Evolutionary conservation across 2,329 filamentous ascomycete species (phyloP).

Genomic region (Bipolaris oryzae): DNA sequence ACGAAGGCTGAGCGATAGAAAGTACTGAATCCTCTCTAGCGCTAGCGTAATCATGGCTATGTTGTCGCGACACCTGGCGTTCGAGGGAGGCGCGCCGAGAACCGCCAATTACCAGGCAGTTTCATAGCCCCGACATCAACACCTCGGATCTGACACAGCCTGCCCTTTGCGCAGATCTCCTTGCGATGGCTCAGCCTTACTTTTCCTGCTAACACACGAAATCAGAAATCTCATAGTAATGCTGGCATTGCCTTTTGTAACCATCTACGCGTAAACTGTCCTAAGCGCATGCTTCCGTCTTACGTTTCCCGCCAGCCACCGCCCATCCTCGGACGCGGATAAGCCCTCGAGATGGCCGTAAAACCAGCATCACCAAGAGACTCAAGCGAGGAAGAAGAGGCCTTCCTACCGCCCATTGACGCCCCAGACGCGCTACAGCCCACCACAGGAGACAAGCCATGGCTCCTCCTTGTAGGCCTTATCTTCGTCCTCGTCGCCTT

Average conservation of each 20-base stretch:
- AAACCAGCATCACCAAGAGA: slow-evolving; percentile 12
- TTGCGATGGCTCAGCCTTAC: background rate
- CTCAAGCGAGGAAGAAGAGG: slow-evolving; percentile 24
- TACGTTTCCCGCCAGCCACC: background rate
- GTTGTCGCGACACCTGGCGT: background rate
- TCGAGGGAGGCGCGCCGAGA: background rate
- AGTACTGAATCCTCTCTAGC: too few relatives aligned
- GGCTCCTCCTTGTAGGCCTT: slow-evolving; percentile 41
- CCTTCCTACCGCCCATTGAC: slow-evolving; percentile 24
- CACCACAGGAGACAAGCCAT: slow-evolving; percentile 34
- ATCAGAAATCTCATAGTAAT: background rate
- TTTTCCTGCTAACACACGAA: background rate
- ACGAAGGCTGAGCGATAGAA: too few relatives aligned
- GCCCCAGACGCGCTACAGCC: background rate
- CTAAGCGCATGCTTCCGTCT: background rate
- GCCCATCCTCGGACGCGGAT: background rate
- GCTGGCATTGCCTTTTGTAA: background rate
- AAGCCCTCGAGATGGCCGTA: slow-evolving; percentile 15
- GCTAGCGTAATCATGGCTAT: background rate
- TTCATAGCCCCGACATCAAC: background rate
- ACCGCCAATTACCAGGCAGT: background rate
- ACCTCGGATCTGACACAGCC: background rate
- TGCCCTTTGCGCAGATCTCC: background rate
- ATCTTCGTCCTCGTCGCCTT: slow-evolving; percentile 52
- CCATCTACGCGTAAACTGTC: background rate